Base-by-base conservation (phyloP, 371 early-diverging fungal genomes). In the Zychaea mexicana region DNA sequence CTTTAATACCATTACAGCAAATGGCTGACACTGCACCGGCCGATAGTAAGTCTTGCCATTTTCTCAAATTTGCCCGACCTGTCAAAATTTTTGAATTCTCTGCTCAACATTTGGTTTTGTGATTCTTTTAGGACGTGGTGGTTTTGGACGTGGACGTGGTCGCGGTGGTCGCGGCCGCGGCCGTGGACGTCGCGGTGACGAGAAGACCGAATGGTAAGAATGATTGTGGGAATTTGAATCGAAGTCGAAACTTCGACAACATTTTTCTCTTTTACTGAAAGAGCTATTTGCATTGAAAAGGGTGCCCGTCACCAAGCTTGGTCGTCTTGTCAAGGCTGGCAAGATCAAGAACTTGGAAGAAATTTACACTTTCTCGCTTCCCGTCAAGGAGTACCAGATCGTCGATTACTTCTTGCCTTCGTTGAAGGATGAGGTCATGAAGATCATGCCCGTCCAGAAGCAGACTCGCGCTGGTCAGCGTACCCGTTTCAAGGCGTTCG, bases 381-480 rank as follows among this genome's bases (percentile, higher is more conserved):
- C 96, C 66, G 95, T 99, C 90, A 98, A 98, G 92, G 99, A 99
- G 86, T 96, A 95, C 90, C 99, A 99, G 86, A 98, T 99, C 64
- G 93, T 99, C 68, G 99, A 99, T 84, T 86, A 83, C 83, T 96
- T 99, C 90, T 85, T 99, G 62, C 94, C 94, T 70, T 93, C 91
- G 68, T 90, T 99, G 69, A 97, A 96, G 93, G 99, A 99, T 78
- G 97, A 99, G 84, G 97, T 99, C 71, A 97, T 99, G 92, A 96
- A 97, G 90, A 96, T 98, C 80, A 98, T 97, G 89, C 98, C 98
- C 70, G 99, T 99, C 75, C 99, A 99, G 89, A 99, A 99, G 92
- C 99, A 99, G 87, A 99, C 99, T 74, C 94, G 96, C 81, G 99
- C 99, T 69, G 99, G 99, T 89, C 99, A 99, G 88, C 95, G 98